These are phyloP conservation scores for Tetrahymena borealis DNA, from an alignment of 73 alveolate genomes.

Conservation along the genomic window DNA sequence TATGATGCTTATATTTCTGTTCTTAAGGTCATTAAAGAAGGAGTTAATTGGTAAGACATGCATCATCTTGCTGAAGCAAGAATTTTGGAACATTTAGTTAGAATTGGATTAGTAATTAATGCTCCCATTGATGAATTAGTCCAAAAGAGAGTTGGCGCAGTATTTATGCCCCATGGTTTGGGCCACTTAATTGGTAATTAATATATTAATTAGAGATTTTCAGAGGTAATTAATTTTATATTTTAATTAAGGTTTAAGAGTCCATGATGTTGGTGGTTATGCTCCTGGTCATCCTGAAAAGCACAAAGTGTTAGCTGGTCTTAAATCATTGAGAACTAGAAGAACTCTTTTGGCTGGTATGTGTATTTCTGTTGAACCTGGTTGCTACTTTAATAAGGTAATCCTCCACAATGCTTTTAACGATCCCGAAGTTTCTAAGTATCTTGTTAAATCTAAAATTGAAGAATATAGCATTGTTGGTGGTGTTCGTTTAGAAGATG, in stretches of 20 bases:
- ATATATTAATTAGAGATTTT: background rate
- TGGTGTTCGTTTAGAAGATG: constrained; percentile 99
- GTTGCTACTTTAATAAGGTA: constrained; percentile 93
- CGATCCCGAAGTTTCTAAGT: constrained; percentile 44
- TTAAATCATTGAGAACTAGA: constrained; percentile 83
- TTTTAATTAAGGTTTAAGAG: constrained; percentile 75
- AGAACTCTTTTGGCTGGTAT: constrained; percentile 84
- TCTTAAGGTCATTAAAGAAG: constrained; percentile 71
- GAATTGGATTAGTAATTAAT: constrained; percentile 77
- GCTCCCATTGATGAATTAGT: constrained; percentile 76
- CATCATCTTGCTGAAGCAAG: constrained; percentile 93
- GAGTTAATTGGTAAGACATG: constrained; percentile 93
- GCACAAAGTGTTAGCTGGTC: constrained; percentile 57
- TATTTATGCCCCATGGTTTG: constrained; percentile 98
- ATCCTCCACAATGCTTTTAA: constrained; percentile 63
- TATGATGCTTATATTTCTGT: constrained; percentile 81
- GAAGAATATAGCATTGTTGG: constrained; percentile 81
- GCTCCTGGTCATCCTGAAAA: constrained; percentile 75
- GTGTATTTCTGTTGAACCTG: constrained; percentile 57
- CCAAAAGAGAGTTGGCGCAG: constrained; percentile 77
- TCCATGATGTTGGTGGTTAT: constrained; percentile 99
- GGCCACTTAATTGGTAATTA: constrained; percentile 78
- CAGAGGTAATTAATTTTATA: background rate
- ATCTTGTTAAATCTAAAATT: constrained; percentile 63
- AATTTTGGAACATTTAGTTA: constrained; percentile 73